Conservation (phyloP, 768 basidiomycete genomes). For the Russula sp. region DNA sequence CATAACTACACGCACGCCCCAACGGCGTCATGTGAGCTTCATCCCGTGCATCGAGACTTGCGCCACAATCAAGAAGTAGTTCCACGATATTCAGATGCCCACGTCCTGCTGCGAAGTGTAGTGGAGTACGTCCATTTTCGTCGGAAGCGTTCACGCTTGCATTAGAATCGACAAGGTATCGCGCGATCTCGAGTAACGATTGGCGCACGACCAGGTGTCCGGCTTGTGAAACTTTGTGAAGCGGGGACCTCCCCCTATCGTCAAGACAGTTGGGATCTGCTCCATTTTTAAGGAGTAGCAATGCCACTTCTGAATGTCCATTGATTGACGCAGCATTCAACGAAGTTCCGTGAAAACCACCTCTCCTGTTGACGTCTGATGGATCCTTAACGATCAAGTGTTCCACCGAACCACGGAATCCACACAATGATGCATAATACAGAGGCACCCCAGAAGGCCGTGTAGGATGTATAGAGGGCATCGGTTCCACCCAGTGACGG, state of each 20-base stretch:
- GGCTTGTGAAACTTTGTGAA: not conserved
- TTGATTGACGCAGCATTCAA: not conserved
- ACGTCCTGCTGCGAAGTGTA: not conserved
- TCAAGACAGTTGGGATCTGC: not conserved
- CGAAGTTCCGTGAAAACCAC: not conserved
- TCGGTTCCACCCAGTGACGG: not conserved
- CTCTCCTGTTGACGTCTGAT: not conserved
- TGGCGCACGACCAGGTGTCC: not conserved
- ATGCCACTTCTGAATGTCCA: not conserved
- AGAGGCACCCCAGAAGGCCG: not conserved
- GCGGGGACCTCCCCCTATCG: not conserved
- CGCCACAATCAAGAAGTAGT: not conserved
- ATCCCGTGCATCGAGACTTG: not conserved
- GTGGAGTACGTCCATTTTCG: not conserved
- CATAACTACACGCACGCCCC: not conserved
- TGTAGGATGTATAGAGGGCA: not conserved
- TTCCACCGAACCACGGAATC: not conserved
- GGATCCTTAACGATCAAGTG: not conserved
- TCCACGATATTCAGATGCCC: not conserved
- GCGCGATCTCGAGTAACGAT: not conserved
- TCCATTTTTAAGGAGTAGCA: not conserved
- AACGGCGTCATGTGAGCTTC: not conserved
- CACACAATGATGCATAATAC: conserved; percentile 7
- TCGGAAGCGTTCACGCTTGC: not conserved
- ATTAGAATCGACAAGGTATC: not conserved